Evolutionary conservation across 768 basidiomycete genomes (phyloP).

Genomic region (Tubosaeta sp.): DNA sequence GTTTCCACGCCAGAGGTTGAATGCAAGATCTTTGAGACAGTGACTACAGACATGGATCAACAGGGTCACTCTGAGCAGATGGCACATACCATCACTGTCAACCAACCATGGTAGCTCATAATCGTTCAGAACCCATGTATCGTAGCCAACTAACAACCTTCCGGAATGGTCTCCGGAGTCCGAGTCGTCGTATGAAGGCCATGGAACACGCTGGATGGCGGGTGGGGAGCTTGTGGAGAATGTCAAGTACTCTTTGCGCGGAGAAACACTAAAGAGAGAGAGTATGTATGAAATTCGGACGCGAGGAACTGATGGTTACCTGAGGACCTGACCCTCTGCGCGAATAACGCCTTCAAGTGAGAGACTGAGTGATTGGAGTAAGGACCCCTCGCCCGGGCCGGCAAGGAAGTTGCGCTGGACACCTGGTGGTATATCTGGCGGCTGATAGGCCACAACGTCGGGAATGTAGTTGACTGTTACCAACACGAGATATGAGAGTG

Average conservation of each 20-base stretch:
- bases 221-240: constrained; percentile 75
- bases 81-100: constrained; percentile 60
- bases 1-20: constrained; percentile 62
- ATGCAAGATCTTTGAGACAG: constrained; percentile 59
- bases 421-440: constrained; percentile 42
- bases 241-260: constrained; percentile 60
- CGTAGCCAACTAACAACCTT: constrained; percentile 43
- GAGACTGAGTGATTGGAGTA: constrained; percentile 62
- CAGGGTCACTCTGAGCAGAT: not conserved
- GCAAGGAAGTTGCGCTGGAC: constrained; percentile 68
- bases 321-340: constrained; percentile 69
- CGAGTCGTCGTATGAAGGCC: constrained; percentile 55
- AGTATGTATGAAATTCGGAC: constrained; percentile 1
- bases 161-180: constrained; percentile 34
- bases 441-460: constrained; percentile 52
- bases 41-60: constrained; percentile 39
- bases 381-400: constrained; percentile 76
- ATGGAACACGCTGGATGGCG: constrained; percentile 79
- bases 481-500: constrained; percentile 74
- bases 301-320: constrained; percentile 37
- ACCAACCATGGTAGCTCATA: constrained; percentile 69
- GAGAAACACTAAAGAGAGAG: constrained; percentile 55
- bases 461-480: constrained; percentile 58
- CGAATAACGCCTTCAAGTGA: constrained; percentile 80
- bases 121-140: constrained; percentile 69